phyloP scores from a whole-genome alignment of 192 early-diverging fungal genomes.

The Phlyctochytrium arcticum region DNA sequence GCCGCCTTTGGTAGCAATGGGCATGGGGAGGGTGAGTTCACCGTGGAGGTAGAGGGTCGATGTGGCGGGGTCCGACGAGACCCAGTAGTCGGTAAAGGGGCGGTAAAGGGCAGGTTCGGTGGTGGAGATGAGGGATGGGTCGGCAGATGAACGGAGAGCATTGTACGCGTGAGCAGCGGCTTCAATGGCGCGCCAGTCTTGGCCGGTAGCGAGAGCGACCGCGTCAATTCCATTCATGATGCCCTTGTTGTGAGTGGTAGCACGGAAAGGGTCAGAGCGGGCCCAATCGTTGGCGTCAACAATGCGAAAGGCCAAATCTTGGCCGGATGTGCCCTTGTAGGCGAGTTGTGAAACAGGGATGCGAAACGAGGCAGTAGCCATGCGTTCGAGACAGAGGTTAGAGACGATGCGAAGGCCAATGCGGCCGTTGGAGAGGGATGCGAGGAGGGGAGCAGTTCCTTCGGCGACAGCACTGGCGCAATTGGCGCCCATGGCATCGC shows the following conservation, averaged over 20 bases:
- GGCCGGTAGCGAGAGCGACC: slow-evolving; percentile 69
- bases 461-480: slow-evolving; percentile 67
- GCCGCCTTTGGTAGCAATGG: slow-evolving; percentile 72
- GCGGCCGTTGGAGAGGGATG: slow-evolving; percentile 48
- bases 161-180: slow-evolving; percentile 66
- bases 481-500: slow-evolving; percentile 79
- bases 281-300: slow-evolving; percentile 72
- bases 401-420: slow-evolving; percentile 66
- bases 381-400: slow-evolving; percentile 62
- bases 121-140: too few relatives aligned
- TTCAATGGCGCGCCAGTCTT: slow-evolving; percentile 77
- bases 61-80: slow-evolving; percentile 46
- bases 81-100: slow-evolving; percentile 70
- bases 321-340: slow-evolving; percentile 64
- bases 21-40: slow-evolving; percentile 63
- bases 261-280: slow-evolving; percentile 62
- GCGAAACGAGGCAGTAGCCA: slow-evolving; percentile 55
- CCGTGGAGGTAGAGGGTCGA: slow-evolving; percentile 58
- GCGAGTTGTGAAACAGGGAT: slow-evolving; percentile 55
- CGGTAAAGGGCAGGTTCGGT: slow-evolving; percentile 56
- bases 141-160: slow-evolving; percentile 24
- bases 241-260: slow-evolving; percentile 75
- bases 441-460: slow-evolving; percentile 59
- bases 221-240: slow-evolving; percentile 82
- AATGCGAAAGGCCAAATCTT: slow-evolving; percentile 57